Conservation (phyloP, 2,329 filamentous ascomycete genomes). For the Xylogone sp. region DNA sequence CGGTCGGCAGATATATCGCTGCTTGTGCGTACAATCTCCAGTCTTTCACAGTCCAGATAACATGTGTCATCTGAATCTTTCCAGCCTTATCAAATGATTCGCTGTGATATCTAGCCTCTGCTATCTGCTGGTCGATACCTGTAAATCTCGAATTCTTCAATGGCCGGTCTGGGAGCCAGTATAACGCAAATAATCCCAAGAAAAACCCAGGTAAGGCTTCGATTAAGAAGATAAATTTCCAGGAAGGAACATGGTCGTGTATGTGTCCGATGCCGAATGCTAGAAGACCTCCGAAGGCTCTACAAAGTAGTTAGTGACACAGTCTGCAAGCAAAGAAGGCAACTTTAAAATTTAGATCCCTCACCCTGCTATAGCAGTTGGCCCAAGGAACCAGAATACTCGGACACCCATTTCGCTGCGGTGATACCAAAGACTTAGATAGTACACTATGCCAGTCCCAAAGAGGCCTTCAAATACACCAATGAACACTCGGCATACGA, state of each 20-base stretch:
- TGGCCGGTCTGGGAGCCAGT: conserved; percentile 15
- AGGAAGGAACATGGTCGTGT: conserved; percentile 33
- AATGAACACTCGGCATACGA: conserved; percentile 14
- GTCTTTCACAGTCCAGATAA: conserved; percentile 51
- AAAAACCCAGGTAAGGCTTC: conserved; percentile 14
- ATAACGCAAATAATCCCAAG: conserved; percentile 12
- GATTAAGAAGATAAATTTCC: conserved; percentile 21
- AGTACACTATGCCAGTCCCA: conserved; percentile 13
- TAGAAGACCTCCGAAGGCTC: conserved; percentile 25
- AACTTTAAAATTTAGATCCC: not conserved
- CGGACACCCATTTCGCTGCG: conserved; percentile 13
- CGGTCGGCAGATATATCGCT: conserved; percentile 70
- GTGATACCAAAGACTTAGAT: conserved; percentile 18
- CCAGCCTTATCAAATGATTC: conserved; percentile 13
- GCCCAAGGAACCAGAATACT: conserved; percentile 17
- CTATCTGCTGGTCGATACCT: conserved; percentile 12
- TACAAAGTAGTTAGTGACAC: not conserved
- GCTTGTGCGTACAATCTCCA: conserved; percentile 77
- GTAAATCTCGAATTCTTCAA: conserved; percentile 14
- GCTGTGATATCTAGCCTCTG: conserved; percentile 10
- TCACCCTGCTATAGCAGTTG: conserved; percentile 14
- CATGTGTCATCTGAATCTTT: conserved; percentile 10
- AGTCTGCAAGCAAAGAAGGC: not conserved
- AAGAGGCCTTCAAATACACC: conserved; percentile 14
- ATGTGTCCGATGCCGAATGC: conserved; percentile 35